Evolutionary conservation across 2,329 filamentous ascomycete species (phyloP).

Genomic region (Pseudogymnoascus sp.): DNA sequence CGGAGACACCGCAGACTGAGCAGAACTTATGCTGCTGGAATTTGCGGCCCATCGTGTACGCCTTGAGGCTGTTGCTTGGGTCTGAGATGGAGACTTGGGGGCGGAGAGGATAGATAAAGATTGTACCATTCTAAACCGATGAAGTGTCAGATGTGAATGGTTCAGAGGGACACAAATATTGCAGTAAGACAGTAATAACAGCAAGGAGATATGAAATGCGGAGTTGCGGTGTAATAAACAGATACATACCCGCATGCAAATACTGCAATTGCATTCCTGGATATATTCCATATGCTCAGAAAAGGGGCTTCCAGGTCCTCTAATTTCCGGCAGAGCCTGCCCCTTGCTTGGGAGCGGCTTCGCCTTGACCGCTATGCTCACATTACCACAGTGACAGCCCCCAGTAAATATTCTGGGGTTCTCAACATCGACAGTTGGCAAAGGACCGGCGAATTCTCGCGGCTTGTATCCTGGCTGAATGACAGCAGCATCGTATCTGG

Average conservation of each 20-base stretch:
- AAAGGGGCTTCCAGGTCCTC: background rate
- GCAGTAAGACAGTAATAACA: background rate
- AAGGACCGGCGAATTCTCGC: background rate
- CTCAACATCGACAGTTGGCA: background rate
- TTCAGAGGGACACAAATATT: background rate
- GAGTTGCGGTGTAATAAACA: background rate
- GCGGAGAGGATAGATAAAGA: background rate
- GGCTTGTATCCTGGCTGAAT: background rate
- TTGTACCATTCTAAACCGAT: background rate
- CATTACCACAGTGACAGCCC: conserved; percentile 23
- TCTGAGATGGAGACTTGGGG: background rate
- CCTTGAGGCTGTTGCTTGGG: background rate
- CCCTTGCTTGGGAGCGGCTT: conserved; percentile 15
- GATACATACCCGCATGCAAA: background rate
- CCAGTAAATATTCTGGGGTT: conserved; percentile 17
- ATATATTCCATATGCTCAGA: background rate
- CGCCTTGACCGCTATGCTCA: conserved; percentile 17
- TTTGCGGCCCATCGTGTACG: background rate
- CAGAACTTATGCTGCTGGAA: background rate
- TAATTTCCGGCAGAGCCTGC: conserved; percentile 9
- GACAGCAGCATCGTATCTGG: background rate
- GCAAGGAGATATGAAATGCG: background rate
- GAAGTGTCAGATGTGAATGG: background rate
- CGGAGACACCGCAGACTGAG: background rate
- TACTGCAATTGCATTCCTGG: conserved; percentile 7